Evolutionary conservation across 768 basidiomycete genomes (phyloP), one percentile per base, ranked within the genome.

Genomic region (Tricholoma bakamatsutake): DNA sequence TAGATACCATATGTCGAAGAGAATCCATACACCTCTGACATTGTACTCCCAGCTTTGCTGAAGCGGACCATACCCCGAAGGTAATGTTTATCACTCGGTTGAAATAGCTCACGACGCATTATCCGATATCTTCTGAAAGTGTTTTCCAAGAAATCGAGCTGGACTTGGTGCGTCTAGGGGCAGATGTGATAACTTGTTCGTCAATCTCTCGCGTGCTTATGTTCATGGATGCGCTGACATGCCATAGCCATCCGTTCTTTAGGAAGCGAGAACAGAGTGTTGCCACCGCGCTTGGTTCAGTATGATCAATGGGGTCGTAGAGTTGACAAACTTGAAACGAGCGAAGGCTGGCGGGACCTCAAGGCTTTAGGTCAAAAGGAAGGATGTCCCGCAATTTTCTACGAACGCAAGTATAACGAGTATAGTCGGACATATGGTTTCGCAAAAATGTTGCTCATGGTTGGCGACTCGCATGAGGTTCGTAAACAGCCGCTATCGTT

Each of bases 291-390:
- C 9, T 67, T 91, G 18, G 75, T 75, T 0, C 90, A 90, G 66
- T 91, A 88, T 63, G 76, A 90, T 61, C 83, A 88, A 59, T 90
- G 83, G 84, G 88, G 88, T 0, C 80, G 83, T 10, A 67, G 77
- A 21, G 70, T 89, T 7, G 88, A 92, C 65, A 68, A 71, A 4
- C 76, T 93, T 0, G 73, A 82, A 37, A 88, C 87, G 1, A 85
- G 83, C 15, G 87, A 89, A 63, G 86, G 82, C 0, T 92, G 89
- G 89, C 73, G 83, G 12, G 73, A 73, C 17, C 72, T 91, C 59
- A 89, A 88, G 67, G 80, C 77, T 0, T 63, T 82, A 24, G 75
- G 78, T 33, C 81, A 85, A 60, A 72, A 76, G 53, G 86, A 87
- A 66, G 89, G 89, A 8, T 64, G 86, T 17, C 80, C 85, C 1